These are phyloP conservation scores for Chlorella sp. DNA, from an alignment of 139 green algal species.

Conservation along the genomic window DNA sequence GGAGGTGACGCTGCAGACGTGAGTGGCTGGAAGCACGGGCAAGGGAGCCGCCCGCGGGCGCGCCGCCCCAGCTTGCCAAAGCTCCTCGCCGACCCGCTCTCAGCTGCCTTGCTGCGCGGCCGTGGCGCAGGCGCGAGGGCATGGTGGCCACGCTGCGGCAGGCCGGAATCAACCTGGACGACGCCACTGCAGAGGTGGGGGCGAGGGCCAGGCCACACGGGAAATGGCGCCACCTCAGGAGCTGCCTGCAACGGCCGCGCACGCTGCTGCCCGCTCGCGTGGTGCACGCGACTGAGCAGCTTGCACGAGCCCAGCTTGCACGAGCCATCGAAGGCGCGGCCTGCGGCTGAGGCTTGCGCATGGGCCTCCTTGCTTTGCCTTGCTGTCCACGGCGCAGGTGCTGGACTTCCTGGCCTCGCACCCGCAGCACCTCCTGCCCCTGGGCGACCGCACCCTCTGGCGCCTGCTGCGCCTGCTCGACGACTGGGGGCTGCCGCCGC, in stretches of 20 bases:
- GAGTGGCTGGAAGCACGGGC: background rate
- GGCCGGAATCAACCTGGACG: background rate
- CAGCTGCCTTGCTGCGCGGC: background rate
- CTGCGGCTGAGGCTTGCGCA: too few relatives aligned
- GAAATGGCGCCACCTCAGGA: background rate
- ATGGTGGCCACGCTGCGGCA: background rate
- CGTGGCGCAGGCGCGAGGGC: background rate
- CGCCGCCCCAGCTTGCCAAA: background rate
- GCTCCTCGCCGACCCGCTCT: background rate
- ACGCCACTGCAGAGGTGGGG: background rate
- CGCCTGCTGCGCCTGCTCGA: constrained; percentile 2
- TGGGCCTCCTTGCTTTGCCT: background rate
- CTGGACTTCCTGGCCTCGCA: constrained; percentile 6
- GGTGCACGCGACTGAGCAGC: background rate
- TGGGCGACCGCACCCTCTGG: background rate
- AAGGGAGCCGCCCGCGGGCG: background rate
- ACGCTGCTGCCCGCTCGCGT: background rate
- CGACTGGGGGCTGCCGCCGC: constrained; percentile 14
- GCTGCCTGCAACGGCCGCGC: background rate
- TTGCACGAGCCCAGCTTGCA: background rate
- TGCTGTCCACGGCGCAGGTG: background rate
- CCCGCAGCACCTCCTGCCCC: background rate
- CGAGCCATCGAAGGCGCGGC: too few relatives aligned
- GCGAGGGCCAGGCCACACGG: background rate
- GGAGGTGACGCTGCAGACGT: background rate